Percentiles rank a stretch among this genome's conserved stretches.
phyloP scores from a whole-genome alignment of 2,329 filamentous ascomycete species.

The Drechslera avenae region DNA sequence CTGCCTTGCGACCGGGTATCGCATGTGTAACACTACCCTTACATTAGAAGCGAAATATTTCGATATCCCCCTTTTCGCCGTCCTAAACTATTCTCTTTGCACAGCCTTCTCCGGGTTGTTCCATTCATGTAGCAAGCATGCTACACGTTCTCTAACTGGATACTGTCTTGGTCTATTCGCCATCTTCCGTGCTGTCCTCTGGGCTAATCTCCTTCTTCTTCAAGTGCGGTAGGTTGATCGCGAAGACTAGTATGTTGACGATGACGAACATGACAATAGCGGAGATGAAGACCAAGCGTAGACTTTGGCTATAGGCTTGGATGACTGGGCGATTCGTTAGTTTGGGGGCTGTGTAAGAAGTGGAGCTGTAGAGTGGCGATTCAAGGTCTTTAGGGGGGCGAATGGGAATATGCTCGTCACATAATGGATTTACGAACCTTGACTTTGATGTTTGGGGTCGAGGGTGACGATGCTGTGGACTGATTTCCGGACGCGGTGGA shows the following conservation, averaged over 20 bases:
- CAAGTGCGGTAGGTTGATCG: constrained; percentile 60
- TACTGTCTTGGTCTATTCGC: not conserved
- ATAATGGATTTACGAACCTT: constrained; percentile 51
- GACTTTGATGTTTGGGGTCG: constrained; percentile 51
- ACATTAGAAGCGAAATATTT: not conserved
- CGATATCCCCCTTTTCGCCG: not conserved
- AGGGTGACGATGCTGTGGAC: constrained; percentile 56
- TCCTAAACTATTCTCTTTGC: not conserved
- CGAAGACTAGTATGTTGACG: constrained; percentile 57
- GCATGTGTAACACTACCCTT: not conserved
- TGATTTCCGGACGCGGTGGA: constrained; percentile 57
- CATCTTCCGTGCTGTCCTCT: constrained; percentile 15
- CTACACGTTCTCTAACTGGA: too few relatives aligned
- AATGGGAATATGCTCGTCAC: too few relatives aligned
- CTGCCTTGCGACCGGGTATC: not conserved
- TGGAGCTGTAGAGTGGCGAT: too few relatives aligned
- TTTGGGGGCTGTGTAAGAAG: constrained; percentile 24
- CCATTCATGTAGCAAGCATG: not conserved
- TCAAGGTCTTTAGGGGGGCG: not conserved
- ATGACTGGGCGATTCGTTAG: constrained; percentile 41
- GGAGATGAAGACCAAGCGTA: constrained; percentile 52
- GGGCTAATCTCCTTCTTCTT: constrained; percentile 24
- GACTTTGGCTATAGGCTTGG: constrained; percentile 46
- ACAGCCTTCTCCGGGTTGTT: not conserved
- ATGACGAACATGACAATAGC: constrained; percentile 55